Evolutionary conservation across 208 protist species (phyloP).

Genomic region (Vickermania ingenoplastis): DNA sequence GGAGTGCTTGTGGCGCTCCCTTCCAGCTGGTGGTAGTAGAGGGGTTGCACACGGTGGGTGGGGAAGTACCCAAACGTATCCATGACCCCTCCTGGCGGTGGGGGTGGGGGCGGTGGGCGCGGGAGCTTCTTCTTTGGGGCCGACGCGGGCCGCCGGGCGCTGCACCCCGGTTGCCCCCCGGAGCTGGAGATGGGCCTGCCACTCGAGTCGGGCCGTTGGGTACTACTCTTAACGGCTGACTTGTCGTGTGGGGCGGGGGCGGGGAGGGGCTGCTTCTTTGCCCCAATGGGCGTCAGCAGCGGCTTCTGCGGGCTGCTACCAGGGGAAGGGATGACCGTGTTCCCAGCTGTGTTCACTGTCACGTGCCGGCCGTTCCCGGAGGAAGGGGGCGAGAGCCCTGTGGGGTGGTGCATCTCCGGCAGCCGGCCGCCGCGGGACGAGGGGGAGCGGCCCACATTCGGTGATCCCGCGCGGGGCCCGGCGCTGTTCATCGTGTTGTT

Average conservation of each 20-base stretch:
- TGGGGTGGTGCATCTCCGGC: background rate
- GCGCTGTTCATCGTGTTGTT: background rate
- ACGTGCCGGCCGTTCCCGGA: too few species aligned
- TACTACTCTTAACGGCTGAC: too few species aligned
- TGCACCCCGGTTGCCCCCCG: background rate
- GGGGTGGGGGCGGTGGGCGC: background rate
- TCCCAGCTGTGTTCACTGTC: too few species aligned
- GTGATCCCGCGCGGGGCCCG: too few species aligned
- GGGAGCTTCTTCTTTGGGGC: background rate
- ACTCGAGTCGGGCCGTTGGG: too few species aligned
- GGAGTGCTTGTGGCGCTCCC: background rate
- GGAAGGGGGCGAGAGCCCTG: too few species aligned
- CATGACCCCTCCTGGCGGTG: conserved; percentile 14
- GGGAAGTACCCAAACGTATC: conserved; percentile 45
- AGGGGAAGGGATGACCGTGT: too few species aligned
- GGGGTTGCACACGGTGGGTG: conserved; percentile 22
- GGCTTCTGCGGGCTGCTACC: too few species aligned
- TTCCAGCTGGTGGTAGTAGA: conserved; percentile 19
- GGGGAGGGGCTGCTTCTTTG: too few species aligned
- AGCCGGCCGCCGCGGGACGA: background rate
- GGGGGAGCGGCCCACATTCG: background rate
- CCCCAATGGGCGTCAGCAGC: too few species aligned
- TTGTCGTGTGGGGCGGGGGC: too few species aligned
- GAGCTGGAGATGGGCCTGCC: too few species aligned
- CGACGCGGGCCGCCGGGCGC: background rate